Evolutionary conservation across 805 yeast species (phyloP).

Genomic region (Metschnikowia vanudenii): DNA sequence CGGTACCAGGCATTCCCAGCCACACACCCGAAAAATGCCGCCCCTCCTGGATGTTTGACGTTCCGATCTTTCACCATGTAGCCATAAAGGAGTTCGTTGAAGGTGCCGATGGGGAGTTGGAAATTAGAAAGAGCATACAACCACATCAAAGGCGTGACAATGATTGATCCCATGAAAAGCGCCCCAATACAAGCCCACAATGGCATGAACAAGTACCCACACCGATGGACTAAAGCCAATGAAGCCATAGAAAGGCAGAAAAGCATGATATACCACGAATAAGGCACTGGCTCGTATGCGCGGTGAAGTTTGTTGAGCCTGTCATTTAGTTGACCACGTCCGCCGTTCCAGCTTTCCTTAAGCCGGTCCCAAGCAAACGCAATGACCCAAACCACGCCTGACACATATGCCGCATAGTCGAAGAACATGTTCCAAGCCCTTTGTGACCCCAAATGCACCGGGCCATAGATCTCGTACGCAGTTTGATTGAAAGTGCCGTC

Average conservation of each 20-base stretch:
- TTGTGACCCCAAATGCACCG: slow-evolving; percentile 48
- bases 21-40: slow-evolving; percentile 48
- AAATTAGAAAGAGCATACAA: slow-evolving; percentile 51
- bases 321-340: slow-evolving; percentile 31
- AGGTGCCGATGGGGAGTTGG: slow-evolving; percentile 52
- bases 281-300: slow-evolving; percentile 42
- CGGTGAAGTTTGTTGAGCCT: slow-evolving; percentile 43
- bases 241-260: slow-evolving; percentile 30
- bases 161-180: slow-evolving; percentile 41
- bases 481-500: slow-evolving; percentile 43
- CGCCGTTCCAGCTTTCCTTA: slow-evolving; percentile 10
- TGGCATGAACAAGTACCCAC: slow-evolving; percentile 36
- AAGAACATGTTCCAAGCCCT: slow-evolving; percentile 51
- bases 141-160: slow-evolving; percentile 50
- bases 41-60: slow-evolving; percentile 47
- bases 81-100: slow-evolving; percentile 50
- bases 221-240: slow-evolving; percentile 8
- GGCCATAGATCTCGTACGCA: slow-evolving; percentile 46
- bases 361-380: slow-evolving; percentile 32
- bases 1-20: slow-evolving; percentile 56
- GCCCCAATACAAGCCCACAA: slow-evolving; percentile 47
- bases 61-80: slow-evolving; percentile 37
- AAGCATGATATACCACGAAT: slow-evolving; percentile 39
- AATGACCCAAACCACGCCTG: slow-evolving; percentile 48
- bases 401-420: slow-evolving; percentile 51